phyloP scores from a whole-genome alignment of 768 basidiomycete species.

The Pulveroboletus sp. region DNA sequence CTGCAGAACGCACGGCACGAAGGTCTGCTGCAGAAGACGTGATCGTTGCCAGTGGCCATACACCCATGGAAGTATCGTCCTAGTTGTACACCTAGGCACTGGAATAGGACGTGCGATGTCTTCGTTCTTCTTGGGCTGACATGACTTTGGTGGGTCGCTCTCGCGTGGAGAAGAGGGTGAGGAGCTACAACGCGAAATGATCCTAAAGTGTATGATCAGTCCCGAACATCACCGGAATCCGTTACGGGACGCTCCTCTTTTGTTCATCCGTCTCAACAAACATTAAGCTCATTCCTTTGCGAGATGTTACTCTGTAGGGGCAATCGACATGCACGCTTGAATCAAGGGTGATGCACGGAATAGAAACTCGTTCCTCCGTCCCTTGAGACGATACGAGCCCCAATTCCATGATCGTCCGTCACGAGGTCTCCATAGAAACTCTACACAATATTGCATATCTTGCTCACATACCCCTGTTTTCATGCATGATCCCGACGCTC shows the following conservation, averaged over 20 bases:
- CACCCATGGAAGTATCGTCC: slow-evolving; percentile 28
- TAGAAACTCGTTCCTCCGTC: not conserved
- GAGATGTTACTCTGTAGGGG: not conserved
- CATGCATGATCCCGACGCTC: no score
- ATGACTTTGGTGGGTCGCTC: not conserved
- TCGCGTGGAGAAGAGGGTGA: no score
- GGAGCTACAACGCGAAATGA: not conserved
- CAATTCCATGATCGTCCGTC: no score
- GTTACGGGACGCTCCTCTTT: not conserved
- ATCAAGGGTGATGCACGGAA: not conserved
- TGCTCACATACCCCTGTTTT: no score
- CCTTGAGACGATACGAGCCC: no score
- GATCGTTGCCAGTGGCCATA: slow-evolving; percentile 29
- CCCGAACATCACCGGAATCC: not conserved
- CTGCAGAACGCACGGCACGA: slow-evolving; percentile 42
- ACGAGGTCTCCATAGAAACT: no score
- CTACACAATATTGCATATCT: no score
- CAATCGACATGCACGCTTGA: no score
- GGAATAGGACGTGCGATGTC: not conserved
- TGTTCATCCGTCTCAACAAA: not conserved
- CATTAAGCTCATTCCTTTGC: not conserved
- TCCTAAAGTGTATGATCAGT: not conserved
- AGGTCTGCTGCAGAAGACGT: slow-evolving; percentile 28
- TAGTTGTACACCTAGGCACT: slow-evolving; percentile 4
- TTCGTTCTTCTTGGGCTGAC: not conserved